Evolutionary conservation across 2,329 filamentous ascomycete species (phyloP).

Genomic region (Dactylellina sp.): DNA sequence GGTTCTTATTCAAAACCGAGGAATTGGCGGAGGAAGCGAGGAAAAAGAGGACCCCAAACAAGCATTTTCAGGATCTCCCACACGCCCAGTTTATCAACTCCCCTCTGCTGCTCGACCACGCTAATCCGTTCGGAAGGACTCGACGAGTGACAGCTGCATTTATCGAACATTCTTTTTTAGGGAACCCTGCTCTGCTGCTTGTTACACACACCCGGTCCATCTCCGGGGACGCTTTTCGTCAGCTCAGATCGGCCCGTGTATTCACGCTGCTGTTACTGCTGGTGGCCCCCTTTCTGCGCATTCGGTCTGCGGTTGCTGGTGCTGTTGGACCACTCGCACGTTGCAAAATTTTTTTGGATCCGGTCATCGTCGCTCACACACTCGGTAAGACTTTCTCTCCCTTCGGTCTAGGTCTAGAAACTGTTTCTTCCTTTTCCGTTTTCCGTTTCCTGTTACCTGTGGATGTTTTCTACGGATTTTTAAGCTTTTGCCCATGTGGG

Average conservation of each 20-base stretch:
- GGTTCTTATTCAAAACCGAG: conserved; percentile 40
- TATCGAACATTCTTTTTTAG: conserved; percentile 23
- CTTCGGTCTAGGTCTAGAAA: neutral
- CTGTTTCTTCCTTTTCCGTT: conserved; percentile 8
- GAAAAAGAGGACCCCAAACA: conserved; percentile 5
- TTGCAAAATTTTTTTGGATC: neutral
- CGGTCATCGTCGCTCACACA: conserved; percentile 10
- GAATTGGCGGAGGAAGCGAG: conserved; percentile 12
- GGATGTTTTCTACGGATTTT: neutral
- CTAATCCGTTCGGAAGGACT: conserved; percentile 56
- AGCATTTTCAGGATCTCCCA: conserved; percentile 40
- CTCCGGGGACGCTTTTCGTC: conserved; percentile 14
- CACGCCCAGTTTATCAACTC: conserved; percentile 18
- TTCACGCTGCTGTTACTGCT: neutral
- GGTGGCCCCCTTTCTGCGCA: conserved; percentile 30
- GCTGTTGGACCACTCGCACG: neutral
- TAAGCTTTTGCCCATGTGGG: conserved; percentile 16
- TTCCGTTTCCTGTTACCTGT: neutral
- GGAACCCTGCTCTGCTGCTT: conserved; percentile 26
- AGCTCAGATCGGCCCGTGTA: neutral
- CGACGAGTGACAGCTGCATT: conserved; percentile 46
- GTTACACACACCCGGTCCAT: conserved; percentile 36
- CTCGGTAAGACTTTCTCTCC: conserved; percentile 14
- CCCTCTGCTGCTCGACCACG: conserved; percentile 41
- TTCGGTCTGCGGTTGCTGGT: conserved; percentile 21